Conservation (phyloP, 2,329 filamentous ascomycete genomes). For the Aspergillus alliaceus region DNA sequence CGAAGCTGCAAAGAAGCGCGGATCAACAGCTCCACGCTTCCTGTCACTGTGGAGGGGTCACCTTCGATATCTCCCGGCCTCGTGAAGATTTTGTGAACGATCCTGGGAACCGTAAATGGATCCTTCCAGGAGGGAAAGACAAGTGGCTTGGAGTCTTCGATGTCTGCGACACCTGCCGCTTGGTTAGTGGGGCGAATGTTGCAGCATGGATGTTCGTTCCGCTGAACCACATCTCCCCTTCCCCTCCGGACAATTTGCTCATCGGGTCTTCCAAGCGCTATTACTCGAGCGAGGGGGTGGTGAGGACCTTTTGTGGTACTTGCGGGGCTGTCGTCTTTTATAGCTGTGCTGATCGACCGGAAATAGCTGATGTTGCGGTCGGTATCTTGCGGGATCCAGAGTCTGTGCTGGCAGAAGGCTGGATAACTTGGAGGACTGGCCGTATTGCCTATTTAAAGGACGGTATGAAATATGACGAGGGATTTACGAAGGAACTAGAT, state of each 20-base stretch:
- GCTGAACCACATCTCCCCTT: conserved; percentile 32
- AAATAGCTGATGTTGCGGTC: conserved; percentile 44
- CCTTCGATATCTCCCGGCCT: conserved; percentile 44
- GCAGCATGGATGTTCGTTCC: conserved; percentile 45
- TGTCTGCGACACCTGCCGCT: conserved; percentile 40
- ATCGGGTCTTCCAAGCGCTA: conserved; percentile 44
- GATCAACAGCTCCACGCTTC: conserved; percentile 31
- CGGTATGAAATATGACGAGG: conserved; percentile 22
- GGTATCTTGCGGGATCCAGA: conserved; percentile 41
- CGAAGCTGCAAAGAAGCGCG: no score
- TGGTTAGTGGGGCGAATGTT: conserved; percentile 41
- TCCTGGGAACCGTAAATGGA: conserved; percentile 22
- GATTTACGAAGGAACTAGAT: conserved; percentile 17
- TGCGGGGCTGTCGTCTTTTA: conserved; percentile 50
- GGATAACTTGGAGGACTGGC: conserved; percentile 44
- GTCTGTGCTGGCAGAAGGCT: conserved; percentile 43
- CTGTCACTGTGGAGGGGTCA: conserved; percentile 48
- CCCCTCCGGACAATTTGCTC: conserved; percentile 11
- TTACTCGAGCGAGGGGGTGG: conserved; percentile 35
- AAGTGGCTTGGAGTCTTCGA: conserved; percentile 30
- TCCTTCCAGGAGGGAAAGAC: conserved; percentile 15
- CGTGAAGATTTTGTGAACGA: conserved; percentile 25
- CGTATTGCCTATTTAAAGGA: conserved; percentile 21
- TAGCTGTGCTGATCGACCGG: conserved; percentile 31
- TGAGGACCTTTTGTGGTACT: conserved; percentile 44